These are phyloP conservation scores for Ambrosia trifida DNA, from an alignment of 129 eudicot genomes.

Conservation along the genomic window DNA sequence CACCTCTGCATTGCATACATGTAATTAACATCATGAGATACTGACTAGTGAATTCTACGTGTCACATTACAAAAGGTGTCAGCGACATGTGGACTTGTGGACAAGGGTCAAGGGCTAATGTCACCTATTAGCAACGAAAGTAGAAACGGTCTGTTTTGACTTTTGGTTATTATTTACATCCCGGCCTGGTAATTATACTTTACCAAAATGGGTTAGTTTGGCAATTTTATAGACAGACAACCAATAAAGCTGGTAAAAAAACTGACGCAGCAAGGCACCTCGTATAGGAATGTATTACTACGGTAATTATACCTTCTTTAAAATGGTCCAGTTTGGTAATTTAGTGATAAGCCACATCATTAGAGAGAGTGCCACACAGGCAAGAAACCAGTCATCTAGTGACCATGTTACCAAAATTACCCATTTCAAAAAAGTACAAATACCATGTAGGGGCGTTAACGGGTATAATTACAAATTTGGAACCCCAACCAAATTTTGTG, in stretches of 20 bases:
- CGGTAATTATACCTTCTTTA: not conserved
- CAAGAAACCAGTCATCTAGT: not conserved
- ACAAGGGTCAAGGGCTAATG: no score
- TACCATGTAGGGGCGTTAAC: not conserved
- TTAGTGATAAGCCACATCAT: not conserved
- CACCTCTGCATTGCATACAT: no score
- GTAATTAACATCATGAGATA: no score
- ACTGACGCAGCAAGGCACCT: no score
- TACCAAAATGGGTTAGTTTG: not conserved
- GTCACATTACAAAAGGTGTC: no score
- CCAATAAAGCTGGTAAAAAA: no score
- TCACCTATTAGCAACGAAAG: not conserved
- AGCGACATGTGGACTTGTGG: no score
- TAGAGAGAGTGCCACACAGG: not conserved
- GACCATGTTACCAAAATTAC: not conserved
- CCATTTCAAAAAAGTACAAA: not conserved
- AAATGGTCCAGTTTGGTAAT: not conserved
- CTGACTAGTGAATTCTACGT: no score
- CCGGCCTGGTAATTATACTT: not conserved
- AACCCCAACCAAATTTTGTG: not conserved
- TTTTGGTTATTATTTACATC: not conserved
- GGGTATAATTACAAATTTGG: not conserved
- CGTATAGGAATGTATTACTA: not conserved
- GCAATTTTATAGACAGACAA: no score
- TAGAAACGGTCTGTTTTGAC: not conserved